Conservation (phyloP, 192 early-diverging fungal genomes). For the Coemansia sp. region DNA sequence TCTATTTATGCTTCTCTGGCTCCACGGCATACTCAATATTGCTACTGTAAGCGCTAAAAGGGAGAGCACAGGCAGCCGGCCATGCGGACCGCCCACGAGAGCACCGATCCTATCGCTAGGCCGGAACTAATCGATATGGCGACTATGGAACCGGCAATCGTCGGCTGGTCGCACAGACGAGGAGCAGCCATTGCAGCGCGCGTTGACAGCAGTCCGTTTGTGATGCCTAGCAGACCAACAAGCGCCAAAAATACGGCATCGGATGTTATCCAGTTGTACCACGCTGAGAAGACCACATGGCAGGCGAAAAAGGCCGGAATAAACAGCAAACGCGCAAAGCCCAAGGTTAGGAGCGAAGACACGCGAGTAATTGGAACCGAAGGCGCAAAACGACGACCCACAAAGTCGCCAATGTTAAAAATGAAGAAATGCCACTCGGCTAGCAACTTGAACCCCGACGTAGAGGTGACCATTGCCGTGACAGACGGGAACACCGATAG, state of each 20-base stretch:
- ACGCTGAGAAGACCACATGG: conserved; percentile 58
- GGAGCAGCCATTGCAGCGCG: conserved; percentile 63
- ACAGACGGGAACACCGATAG: conserved; percentile 73
- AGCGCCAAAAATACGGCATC: conserved; percentile 48
- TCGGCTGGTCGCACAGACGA: conserved; percentile 51
- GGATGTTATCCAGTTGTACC: conserved; percentile 58
- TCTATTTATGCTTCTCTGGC: not conserved
- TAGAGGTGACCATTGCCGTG: conserved; percentile 63
- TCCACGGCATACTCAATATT: not conserved
- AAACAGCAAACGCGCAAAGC: conserved; percentile 56
- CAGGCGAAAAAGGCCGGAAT: conserved; percentile 70
- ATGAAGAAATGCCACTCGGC: conserved; percentile 66
- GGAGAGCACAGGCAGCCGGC: conserved; percentile 43
- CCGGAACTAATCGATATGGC: conserved; percentile 65
- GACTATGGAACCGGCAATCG: conserved; percentile 63
- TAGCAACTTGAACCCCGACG: conserved; percentile 36
- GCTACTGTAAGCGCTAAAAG: conserved; percentile 4
- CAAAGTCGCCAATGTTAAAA: conserved; percentile 72
- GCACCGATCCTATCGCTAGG: conserved; percentile 64
- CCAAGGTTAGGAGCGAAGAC: conserved; percentile 42
- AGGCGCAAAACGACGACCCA: conserved; percentile 57
- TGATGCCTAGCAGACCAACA: conserved; percentile 58
- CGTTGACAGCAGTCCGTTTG: conserved; percentile 66
- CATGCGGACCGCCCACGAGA: conserved; percentile 50
- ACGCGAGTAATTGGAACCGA: conserved; percentile 24